Percentiles rank a stretch among this genome's conserved stretches.
Conservation (phyloP, 2,329 filamentous ascomycete species). For the Periconia sp. region DNA sequence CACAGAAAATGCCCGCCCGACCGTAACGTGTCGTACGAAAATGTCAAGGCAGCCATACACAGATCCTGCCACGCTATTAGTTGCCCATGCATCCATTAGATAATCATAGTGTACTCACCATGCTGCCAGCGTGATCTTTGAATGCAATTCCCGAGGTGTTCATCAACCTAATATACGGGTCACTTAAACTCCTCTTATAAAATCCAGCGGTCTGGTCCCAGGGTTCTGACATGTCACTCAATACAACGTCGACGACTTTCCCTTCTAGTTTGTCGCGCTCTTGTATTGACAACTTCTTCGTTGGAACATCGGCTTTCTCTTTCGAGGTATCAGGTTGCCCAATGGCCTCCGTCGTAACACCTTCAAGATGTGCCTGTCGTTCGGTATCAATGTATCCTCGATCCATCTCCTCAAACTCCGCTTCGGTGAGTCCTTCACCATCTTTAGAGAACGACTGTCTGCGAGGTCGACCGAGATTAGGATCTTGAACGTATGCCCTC, state of each 20-base stretch:
- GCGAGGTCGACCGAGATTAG: slow-evolving; percentile 62
- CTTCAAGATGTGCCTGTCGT: slow-evolving; percentile 51
- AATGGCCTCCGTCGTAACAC: slow-evolving; percentile 23
- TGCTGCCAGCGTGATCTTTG: slow-evolving; percentile 89
- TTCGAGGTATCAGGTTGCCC: slow-evolving; percentile 15
- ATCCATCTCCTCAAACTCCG: slow-evolving; percentile 49
- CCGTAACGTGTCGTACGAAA: slow-evolving; percentile 83
- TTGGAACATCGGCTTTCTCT: slow-evolving; percentile 27
- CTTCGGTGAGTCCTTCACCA: slow-evolving; percentile 40
- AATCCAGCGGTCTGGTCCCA: slow-evolving; percentile 82
- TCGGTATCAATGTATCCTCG: slow-evolving; percentile 73
- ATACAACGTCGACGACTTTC: slow-evolving; percentile 82
- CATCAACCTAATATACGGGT: slow-evolving; percentile 98
- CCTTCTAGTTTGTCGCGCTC: slow-evolving; percentile 51
- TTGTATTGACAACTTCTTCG: slow-evolving; percentile 29
- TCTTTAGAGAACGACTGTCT: slow-evolving; percentile 31
- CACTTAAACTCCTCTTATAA: slow-evolving; percentile 88
- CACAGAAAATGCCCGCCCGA: slow-evolving; percentile 89
- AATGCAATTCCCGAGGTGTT: slow-evolving; percentile 91
- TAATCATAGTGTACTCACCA: slow-evolving; percentile 65
- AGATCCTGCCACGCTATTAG: slow-evolving; percentile 69
- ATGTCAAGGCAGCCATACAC: slow-evolving; percentile 82
- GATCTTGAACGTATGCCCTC: slow-evolving; percentile 73
- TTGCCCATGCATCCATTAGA: not conserved
- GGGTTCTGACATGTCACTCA: slow-evolving; percentile 99